Conservation (phyloP, 2,329 filamentous ascomycete species). For the Rhynchosporium agropyri region DNA sequence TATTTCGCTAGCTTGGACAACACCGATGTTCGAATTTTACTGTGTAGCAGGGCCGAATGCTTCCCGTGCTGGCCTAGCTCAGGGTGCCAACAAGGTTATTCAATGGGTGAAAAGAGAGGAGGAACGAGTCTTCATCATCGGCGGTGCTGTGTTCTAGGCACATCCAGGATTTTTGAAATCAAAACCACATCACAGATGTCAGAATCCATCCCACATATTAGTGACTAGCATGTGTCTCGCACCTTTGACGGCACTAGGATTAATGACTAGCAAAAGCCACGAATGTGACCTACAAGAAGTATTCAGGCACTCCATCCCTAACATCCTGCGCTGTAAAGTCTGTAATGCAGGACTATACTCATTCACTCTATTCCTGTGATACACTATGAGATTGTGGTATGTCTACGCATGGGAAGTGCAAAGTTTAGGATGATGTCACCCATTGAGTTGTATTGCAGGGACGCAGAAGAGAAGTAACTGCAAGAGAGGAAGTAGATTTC, state of each 20-base stretch:
- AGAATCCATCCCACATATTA: not conserved
- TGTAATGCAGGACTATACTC: too few species aligned
- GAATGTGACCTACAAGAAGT: not conserved
- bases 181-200: not conserved
- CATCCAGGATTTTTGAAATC: not conserved
- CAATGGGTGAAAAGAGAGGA: slow-evolving; percentile 93
- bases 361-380: too few species aligned
- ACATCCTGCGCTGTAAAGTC: too few species aligned
- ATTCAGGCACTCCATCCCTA: too few species aligned
- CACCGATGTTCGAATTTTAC: slow-evolving; percentile 90
- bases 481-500: too few species aligned
- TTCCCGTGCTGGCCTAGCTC: slow-evolving; percentile 68
- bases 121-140: slow-evolving; percentile 93
- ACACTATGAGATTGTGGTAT: too few species aligned
- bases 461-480: too few species aligned
- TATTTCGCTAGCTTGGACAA: slow-evolving; percentile 86
- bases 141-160: slow-evolving; percentile 76
- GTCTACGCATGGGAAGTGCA: too few species aligned
- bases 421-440: too few species aligned
- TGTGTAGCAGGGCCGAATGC: slow-evolving; percentile 82
- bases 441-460: too few species aligned
- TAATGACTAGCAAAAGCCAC: not conserved
- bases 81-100: slow-evolving; percentile 85
- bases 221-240: not conserved
- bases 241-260: not conserved